A percentile compares a stretch with the other conserved stretches of the same genome.
These are phyloP conservation scores for Acidiella bohemica DNA, from an alignment of 495 filamentous ascomycete species.

Conservation along the genomic window DNA sequence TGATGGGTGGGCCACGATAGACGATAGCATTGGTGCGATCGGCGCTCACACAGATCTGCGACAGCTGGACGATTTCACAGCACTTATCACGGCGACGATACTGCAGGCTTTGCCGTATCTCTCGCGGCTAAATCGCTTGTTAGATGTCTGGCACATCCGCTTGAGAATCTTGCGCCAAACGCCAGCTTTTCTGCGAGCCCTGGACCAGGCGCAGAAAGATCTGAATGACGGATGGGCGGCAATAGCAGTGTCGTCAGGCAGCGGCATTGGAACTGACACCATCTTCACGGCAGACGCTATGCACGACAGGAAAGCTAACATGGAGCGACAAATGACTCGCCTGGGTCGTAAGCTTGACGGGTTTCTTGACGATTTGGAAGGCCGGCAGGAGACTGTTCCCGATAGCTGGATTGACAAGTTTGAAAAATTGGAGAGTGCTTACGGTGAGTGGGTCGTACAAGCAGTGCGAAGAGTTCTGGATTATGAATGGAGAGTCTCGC, in stretches of 20 bases:
- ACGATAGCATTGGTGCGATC: slow-evolving; percentile 36
- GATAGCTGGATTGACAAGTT: slow-evolving; percentile 77
- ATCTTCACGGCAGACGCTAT: slow-evolving; percentile 15
- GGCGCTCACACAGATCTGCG: slow-evolving; percentile 26
- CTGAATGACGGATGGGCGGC: slow-evolving; percentile 43
- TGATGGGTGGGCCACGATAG: slow-evolving; percentile 37
- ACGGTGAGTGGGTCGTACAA: slow-evolving; percentile 54
- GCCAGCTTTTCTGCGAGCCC: slow-evolving; percentile 50
- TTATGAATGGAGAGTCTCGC: slow-evolving; percentile 20
- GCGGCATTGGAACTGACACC: too few relatives aligned
- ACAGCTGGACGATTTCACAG: slow-evolving; percentile 71
- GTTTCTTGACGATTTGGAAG: slow-evolving; percentile 76
- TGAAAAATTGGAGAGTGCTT: slow-evolving; percentile 68
- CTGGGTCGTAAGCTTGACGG: slow-evolving; percentile 63
- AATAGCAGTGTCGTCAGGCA: slow-evolving; percentile 17
- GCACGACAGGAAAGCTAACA: slow-evolving; percentile 27
- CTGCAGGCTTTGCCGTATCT: slow-evolving; percentile 73
- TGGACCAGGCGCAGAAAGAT: slow-evolving; percentile 38
- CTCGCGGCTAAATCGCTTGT: slow-evolving; percentile 51
- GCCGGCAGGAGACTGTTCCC: slow-evolving; percentile 66
- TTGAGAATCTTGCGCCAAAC: slow-evolving; percentile 58
- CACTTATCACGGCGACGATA: slow-evolving; percentile 76
- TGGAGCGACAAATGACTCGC: slow-evolving; percentile 55
- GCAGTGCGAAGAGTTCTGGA: slow-evolving; percentile 27
- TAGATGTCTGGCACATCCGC: slow-evolving; percentile 65